phyloP scores from a whole-genome alignment of 2,329 filamentous ascomycete genomes.

The Paraconiothyrium brasiliense region DNA sequence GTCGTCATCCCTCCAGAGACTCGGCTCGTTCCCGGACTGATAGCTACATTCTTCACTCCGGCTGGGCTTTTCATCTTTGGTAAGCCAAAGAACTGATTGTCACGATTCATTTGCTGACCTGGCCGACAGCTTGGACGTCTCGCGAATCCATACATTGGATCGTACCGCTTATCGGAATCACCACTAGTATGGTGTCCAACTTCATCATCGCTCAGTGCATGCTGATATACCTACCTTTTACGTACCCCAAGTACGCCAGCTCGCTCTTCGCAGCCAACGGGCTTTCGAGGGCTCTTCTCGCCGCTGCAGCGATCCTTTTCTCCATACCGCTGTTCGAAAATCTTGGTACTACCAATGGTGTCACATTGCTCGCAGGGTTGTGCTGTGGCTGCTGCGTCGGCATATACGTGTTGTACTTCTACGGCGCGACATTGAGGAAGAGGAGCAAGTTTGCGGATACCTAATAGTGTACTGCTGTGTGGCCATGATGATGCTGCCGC shows the following conservation, averaged over 20 bases:
- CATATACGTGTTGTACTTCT: background rate
- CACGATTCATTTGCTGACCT: background rate
- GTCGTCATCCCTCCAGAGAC: background rate
- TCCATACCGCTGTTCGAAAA: background rate
- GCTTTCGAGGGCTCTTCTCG: background rate
- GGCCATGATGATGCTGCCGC: too few relatives aligned
- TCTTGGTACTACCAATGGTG: background rate
- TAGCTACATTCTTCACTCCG: background rate
- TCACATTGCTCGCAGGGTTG: background rate
- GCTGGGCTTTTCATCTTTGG: background rate
- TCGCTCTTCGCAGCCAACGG: background rate
- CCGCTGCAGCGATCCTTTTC: background rate
- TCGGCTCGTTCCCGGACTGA: background rate
- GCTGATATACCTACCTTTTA: background rate
- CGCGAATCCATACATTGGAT: background rate
- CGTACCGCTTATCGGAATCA: too few relatives aligned
- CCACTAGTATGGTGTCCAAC: too few relatives aligned
- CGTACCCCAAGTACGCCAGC: background rate
- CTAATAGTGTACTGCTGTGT: too few relatives aligned
- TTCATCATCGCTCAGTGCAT: background rate
- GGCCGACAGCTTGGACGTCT: background rate
- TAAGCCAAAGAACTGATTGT: background rate
- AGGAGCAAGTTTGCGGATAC: background rate
- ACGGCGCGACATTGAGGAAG: background rate
- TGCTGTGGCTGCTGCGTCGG: background rate